Base-by-base conservation (phyloP, 2,329 filamentous ascomycete species). In the Fusarium odoratissimum region DNA sequence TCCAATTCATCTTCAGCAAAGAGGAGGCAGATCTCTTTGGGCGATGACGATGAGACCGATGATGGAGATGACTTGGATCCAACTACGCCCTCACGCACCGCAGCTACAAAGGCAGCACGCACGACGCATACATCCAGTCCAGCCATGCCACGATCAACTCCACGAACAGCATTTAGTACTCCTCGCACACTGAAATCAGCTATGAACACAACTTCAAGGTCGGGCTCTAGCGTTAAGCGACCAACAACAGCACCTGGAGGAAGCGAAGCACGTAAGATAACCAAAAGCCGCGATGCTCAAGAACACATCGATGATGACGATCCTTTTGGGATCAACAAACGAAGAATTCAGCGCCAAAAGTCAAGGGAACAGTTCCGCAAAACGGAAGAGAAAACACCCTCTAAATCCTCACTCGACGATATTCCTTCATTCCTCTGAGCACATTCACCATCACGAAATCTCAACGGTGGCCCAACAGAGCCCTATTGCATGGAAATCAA, bases 361-460 rank as follows among this genome's bases (percentile, higher is more conserved):
- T 80, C 81, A 9, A 76, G 76, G 31, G 79, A 79, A 13, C 72
- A 80, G 41, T 57, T 77, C 7, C 76, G 73, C 54, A 79, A 63
- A 25, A 37, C 61, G 3, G 65, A 68, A 60, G 69, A 72, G 8
- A 67, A 42, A 33, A 46, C 64, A 28, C 44, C 70, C 5, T 17
- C 66, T 16, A 77, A 64, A 21, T 52, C 68, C 12, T 64, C 73
- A 10, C 72, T 75, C n/a, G 78, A 81, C 45, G 76, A 76, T n/a
- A 83, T 83, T 65, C 82, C 82, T 9, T 79, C 80, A 8, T 83
- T 83, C 66, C 71, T 82, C 67, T 83, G 69, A 80, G 40, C 48
- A 48, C 28, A 16, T 42, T 48, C 16, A 23, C 9, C 30, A 31
- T 13, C 25, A 54, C 49, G 23, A 7, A 49, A 40, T 33, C 10